Evolutionary conservation across 1,139 yeast genomes (phyloP), one percentile per base, ranked within the genome.

Genomic region (Candida tropicalis): DNA sequence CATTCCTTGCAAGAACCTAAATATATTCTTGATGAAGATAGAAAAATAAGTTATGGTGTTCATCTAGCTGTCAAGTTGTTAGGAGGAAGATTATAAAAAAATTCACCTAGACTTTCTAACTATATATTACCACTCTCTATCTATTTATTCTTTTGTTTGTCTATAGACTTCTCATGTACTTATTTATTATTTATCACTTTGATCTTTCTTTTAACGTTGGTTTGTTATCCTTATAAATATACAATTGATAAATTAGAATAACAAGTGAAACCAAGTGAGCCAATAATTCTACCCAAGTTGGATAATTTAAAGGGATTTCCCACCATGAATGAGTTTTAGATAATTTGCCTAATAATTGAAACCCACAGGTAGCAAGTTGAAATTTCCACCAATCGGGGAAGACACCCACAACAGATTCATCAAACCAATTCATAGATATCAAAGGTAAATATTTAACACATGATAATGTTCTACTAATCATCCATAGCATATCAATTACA

Each of bases 11-110:
- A 44, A 8, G 59, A 54, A 32, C 62, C 66, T 9, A 55, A 59
- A n/a, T 63, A 59, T 45, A 65, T 60, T 16, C 62, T 69, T 16
- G 81, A 79, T 40, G 72, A 73, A 37, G 86, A 84, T 42, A 72
- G 95, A 54, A 69, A 73, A 42, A 79, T 86, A 32, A 69, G 82
- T 43, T 60, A 64, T 37, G 80, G 82, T 20, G 88, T 86, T 35
- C 78, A 79, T 53, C 53, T 84, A 49, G 91, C 87, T 17, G 75
- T 91, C 29, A 78, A 76, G 49, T 52, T 83, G 32, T 56, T 87
- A 40, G 89, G 93, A 2, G 84, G 81, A 22, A 81, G 81, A 62
- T 63, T 87, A 48, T 87, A 67, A 55, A 35, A 2, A 22, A 10
- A 23, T 6, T 18, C 8, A 15, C 11, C n/a, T 33, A 42, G 22